These are phyloP conservation scores for Marvania coccoides DNA, from an alignment of 139 green algal genomes.

Conservation along the genomic window DNA sequence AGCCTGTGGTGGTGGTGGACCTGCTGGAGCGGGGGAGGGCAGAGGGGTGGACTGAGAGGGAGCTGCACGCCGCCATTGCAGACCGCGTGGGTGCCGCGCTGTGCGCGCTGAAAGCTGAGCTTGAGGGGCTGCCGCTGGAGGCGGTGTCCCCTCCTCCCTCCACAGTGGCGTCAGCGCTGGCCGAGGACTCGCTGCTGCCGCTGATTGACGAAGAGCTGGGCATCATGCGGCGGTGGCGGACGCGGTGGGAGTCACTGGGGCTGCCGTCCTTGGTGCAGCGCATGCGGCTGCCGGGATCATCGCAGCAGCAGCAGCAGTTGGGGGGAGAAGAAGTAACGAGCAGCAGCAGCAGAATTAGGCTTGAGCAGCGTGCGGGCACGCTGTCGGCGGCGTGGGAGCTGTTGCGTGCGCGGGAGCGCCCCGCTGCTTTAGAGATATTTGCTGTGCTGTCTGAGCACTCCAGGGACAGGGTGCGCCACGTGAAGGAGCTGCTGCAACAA, in stretches of 20 bases:
- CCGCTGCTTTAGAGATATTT: neutral
- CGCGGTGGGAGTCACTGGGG: neutral
- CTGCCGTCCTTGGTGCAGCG: constrained; percentile 15
- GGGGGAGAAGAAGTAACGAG: too few species aligned
- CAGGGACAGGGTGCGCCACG: neutral
- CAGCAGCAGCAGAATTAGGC: neutral
- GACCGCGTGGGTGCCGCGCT: constrained; percentile 21
- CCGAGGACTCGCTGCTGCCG: constrained; percentile 19
- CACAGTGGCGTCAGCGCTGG: neutral
- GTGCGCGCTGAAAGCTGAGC: constrained; percentile 25
- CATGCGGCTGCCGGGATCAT: constrained; percentile 6
- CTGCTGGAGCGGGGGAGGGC: constrained; percentile 15
- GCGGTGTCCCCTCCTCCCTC: constrained; percentile 5
- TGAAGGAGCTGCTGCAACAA: neutral
- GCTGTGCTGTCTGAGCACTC: neutral
- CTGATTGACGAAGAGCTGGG: constrained; percentile 3
- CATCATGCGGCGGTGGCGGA: neutral
- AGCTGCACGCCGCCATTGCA: constrained; percentile 45
- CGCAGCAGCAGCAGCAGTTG: neutral
- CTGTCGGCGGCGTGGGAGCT: too few species aligned
- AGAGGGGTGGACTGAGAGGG: constrained; percentile 38
- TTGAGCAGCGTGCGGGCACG: too few species aligned
- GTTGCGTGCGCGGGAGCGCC: neutral
- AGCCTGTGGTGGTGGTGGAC: constrained; percentile 52
- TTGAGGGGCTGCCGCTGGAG: constrained; percentile 24